Conservation (phyloP, 1,139 yeast species). For the Taphrina wiesneri region DNA sequence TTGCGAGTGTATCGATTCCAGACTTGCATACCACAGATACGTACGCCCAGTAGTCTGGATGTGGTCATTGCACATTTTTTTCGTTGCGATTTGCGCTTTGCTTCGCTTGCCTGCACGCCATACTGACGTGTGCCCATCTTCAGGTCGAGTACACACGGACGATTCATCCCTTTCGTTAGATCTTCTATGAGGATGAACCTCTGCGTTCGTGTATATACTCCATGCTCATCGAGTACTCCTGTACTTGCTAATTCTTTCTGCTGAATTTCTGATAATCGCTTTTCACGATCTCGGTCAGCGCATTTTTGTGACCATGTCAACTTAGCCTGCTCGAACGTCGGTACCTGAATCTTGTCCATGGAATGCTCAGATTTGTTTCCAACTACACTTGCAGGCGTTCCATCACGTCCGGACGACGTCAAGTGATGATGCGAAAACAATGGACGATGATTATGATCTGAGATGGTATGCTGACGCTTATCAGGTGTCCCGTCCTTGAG, state of each 20-base stretch:
- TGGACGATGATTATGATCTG: not conserved
- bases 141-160: conserved; percentile 89
- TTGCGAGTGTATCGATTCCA: conserved; percentile 57
- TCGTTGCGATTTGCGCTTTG: conserved; percentile 77
- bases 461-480: not conserved
- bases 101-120: conserved; percentile 81
- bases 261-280: conserved; percentile 11
- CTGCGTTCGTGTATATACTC: conserved; percentile 54
- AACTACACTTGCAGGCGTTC: not conserved
- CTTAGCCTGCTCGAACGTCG: conserved; percentile 32
- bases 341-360: conserved; percentile 11
- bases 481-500: not conserved
- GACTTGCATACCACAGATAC: conserved; percentile 93
- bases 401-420: too few relatives aligned
- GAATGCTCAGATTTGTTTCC: not conserved
- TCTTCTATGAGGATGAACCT: conserved; percentile 89
- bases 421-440: not conserved
- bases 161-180: conserved; percentile 73
- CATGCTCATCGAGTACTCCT: not conserved
- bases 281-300: conserved; percentile 34
- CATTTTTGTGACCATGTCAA: conserved; percentile 32
- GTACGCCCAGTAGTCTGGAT: conserved; percentile 76
- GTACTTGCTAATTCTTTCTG: not conserved
- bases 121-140: conserved; percentile 99
- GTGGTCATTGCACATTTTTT: conserved; percentile 81